phyloP scores from a whole-genome alignment of 176 grass and related monocot species.

The Oryza coarctata region DNA sequence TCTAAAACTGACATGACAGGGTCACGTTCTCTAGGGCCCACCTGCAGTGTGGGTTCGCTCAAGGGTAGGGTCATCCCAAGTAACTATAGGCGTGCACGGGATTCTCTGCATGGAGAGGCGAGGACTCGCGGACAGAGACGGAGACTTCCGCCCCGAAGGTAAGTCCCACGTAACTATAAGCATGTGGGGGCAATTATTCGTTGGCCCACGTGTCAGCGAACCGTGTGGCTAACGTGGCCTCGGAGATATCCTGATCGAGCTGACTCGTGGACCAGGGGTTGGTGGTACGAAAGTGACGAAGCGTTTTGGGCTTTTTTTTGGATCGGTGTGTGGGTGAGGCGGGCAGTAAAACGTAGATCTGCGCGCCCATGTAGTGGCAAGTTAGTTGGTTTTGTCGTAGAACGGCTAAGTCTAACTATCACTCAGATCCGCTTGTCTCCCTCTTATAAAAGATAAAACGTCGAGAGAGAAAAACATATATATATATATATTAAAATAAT shows the following conservation, averaged over 20 bases:
- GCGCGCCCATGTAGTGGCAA: neutral
- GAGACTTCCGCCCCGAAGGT: slow-evolving; percentile 8
- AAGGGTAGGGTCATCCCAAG: neutral
- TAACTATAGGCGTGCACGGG: slow-evolving; percentile 8
- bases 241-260: neutral
- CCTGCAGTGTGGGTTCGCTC: neutral
- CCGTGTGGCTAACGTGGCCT: neutral
- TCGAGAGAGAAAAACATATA: too few relatives aligned
- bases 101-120: neutral
- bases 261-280: neutral
- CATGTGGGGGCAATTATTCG: slow-evolving; percentile 26
- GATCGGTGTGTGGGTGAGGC: neutral
- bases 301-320: neutral
- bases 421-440: too few relatives aligned
- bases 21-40: fast-evolving
- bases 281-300: neutral
- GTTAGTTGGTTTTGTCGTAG: neutral
- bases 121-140: slow-evolving; percentile 3
- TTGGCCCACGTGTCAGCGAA: neutral
- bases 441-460: too few relatives aligned
- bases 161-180: too few relatives aligned
- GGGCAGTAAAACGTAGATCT: neutral
- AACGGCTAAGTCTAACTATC: too few relatives aligned
- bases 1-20: neutral
- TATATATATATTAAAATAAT: too few relatives aligned